These are phyloP conservation scores for Talaromyces stipitatus DNA, from an alignment of 495 filamentous ascomycete genomes.

Conservation along the genomic window DNA sequence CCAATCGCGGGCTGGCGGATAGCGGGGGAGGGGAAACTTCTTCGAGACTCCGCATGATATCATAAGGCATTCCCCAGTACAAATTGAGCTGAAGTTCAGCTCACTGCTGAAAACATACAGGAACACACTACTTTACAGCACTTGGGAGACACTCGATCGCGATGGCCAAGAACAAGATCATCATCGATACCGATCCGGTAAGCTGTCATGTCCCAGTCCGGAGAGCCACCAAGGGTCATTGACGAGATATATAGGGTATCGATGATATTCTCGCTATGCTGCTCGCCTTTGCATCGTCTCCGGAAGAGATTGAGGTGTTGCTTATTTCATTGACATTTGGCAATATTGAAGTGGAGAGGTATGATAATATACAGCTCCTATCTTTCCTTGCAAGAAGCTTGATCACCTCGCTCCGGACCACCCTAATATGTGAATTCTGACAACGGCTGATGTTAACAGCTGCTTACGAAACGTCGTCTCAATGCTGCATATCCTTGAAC, in stretches of 20 bases:
- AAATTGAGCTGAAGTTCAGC: too few species aligned
- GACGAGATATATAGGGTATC: constrained; percentile 50
- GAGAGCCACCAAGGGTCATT: background rate
- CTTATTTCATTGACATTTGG: constrained; percentile 89
- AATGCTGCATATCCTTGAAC: constrained; percentile 87
- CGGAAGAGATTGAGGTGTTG: constrained; percentile 81
- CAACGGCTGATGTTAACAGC: constrained; percentile 26
- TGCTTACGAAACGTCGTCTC: constrained; percentile 86
- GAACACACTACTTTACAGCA: too few species aligned
- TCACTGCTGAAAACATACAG: too few species aligned
- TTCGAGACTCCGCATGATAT: background rate
- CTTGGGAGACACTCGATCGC: too few species aligned
- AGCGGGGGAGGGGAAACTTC: background rate
- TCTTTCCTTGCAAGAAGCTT: constrained; percentile 6
- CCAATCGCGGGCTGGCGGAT: background rate
- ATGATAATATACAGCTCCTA: constrained; percentile 5
- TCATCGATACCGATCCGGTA: constrained; percentile 91
- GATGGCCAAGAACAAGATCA: constrained; percentile 46
- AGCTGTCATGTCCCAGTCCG: constrained; percentile 3
- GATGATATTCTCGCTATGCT: constrained; percentile 87
- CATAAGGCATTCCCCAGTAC: too few species aligned
- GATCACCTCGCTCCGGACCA: too few species aligned
- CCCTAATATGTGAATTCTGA: background rate
- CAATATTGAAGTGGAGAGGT: constrained; percentile 80
- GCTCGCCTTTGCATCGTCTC: constrained; percentile 72